phyloP scores from a whole-genome alignment of 73 alveolate genomes.

The Blepharisma stoltei region DNA sequence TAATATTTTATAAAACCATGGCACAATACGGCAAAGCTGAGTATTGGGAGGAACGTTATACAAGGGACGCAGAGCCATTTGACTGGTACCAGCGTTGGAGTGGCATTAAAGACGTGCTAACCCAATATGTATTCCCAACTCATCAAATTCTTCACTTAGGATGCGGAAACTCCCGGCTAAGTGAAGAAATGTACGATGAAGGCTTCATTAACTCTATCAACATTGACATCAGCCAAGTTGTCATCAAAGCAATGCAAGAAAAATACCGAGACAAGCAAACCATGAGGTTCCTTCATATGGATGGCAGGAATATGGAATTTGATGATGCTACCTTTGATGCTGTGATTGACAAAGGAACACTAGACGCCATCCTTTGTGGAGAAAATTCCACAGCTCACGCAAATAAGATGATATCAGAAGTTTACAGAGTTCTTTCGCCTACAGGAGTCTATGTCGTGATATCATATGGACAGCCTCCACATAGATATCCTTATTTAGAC shows the following conservation, averaged over 20 bases:
- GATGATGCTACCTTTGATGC: conserved; percentile 89
- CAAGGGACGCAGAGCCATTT: conserved; percentile 94
- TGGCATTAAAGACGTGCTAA: conserved; percentile 89
- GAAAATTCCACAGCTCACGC: conserved; percentile 92
- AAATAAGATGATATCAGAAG: conserved; percentile 82
- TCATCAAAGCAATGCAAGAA: conserved; percentile 89
- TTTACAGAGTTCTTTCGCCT: conserved; percentile 89
- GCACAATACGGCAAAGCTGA: conserved; percentile 96
- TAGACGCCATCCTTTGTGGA: conserved; percentile 94
- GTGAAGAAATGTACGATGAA: conserved; percentile 97
- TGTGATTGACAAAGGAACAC: conserved; percentile 91
- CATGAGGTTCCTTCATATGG: conserved; percentile 77
- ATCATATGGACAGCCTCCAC: conserved; percentile 90
- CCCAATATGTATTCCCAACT: conserved; percentile 78
- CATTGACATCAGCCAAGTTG: conserved; percentile 86
- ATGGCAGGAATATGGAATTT: conserved; percentile 80
- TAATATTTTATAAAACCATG: too few relatives aligned
- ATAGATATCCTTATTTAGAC: conserved; percentile 77
- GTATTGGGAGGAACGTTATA: conserved; percentile 97
- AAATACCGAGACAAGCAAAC: conserved; percentile 87
- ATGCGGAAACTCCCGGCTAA: conserved; percentile 92
- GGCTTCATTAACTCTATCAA: conserved; percentile 88
- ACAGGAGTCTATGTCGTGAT: conserved; percentile 92
- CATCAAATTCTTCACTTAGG: conserved; percentile 86
- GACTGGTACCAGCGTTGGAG: conserved; percentile 96